phyloP scores from a whole-genome alignment of 1,139 yeast genomes.

The Maudiozyma humilis region DNA sequence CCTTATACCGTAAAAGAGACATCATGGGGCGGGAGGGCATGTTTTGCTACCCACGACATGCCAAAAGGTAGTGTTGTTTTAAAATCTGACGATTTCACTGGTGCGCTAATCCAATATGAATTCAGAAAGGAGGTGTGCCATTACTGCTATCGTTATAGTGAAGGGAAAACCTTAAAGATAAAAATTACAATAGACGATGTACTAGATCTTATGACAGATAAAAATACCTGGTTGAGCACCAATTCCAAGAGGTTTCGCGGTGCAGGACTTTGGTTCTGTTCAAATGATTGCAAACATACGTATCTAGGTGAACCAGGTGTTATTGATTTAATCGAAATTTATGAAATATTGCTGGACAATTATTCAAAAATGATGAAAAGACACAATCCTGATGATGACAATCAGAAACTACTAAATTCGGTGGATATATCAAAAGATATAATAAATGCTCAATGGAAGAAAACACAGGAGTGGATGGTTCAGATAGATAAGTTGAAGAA shows the following conservation, averaged over 20 bases:
- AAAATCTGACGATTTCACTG: constrained; percentile 37
- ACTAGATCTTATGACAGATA: constrained; percentile 2
- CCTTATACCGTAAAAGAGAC: constrained; percentile 38
- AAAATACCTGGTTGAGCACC: background rate
- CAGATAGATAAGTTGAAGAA: constrained; percentile 25
- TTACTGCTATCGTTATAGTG: constrained; percentile 43
- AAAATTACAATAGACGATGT: constrained; percentile 23
- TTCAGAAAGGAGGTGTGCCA: constrained; percentile 62
- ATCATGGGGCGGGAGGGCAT: constrained; percentile 57
- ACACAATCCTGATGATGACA: constrained; percentile 8
- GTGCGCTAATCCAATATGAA: constrained; percentile 43
- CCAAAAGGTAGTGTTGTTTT: constrained; percentile 39
- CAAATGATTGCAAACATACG: constrained; percentile 36
- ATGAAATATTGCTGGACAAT: constrained; percentile 28
- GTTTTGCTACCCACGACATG: constrained; percentile 42
- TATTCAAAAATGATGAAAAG: constrained; percentile 20
- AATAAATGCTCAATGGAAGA: constrained; percentile 27
- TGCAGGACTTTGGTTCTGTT: constrained; percentile 51
- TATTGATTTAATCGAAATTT: constrained; percentile 24
- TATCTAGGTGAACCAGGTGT: constrained; percentile 32
- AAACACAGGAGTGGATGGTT: constrained; percentile 35
- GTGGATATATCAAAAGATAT: constrained; percentile 8
- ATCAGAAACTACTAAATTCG: constrained; percentile 12
- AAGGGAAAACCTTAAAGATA: constrained; percentile 42
- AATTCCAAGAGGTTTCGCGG: constrained; percentile 24